Base-by-base conservation (phyloP, 2,329 filamentous ascomycete genomes). In the Ophiostoma ulmi region DNA sequence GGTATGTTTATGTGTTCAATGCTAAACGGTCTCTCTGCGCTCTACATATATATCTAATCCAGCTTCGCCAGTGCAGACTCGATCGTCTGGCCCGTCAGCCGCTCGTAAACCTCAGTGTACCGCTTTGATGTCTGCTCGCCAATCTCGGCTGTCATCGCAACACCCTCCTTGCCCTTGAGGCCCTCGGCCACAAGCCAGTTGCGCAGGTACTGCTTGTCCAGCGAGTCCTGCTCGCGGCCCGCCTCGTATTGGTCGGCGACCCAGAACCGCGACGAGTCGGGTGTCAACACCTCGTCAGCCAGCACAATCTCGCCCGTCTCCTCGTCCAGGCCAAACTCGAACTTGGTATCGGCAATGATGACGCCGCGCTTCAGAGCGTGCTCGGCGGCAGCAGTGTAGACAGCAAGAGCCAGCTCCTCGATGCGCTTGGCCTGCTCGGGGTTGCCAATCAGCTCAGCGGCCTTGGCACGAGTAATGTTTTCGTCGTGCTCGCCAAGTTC, bases 261-360 rank as follows among this genome's bases (percentile, higher is more conserved):
- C 94, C 94, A 98, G 84, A 97, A 97, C 20, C 94, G 87, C 68
- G 91, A 94, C 70, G 87, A 90, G 78, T 93, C 90, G 2, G 93
- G 93, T 8, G 93, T 96, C 67, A 97, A 82, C 31, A 96, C 92
- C 81, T 97, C 93, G 77, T 97, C 93, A 5, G 93, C 88, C 69
- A 94, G 83, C 48, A 93, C 87, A 8, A 95, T 85, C 76, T 91
- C 86, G 72, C 87, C 84, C 1, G 86, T 88, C 71, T 81, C 84
- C 73, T 86, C 83, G 74, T 90, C 88, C 22, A 91, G 81, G 1
- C 89, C 90, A 76, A 93, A 94, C 80, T 86, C 84, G 73, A 85
- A 84, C 78, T 85, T 85, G 69, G 83, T 84, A 75, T 85, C 83
- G 71, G 90, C 91, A 67, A 94, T 91, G 76, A 94, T 89, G 74